Base-by-base conservation (phyloP, 192 early-diverging fungal species). In the Dimargaris cristalligena region DNA sequence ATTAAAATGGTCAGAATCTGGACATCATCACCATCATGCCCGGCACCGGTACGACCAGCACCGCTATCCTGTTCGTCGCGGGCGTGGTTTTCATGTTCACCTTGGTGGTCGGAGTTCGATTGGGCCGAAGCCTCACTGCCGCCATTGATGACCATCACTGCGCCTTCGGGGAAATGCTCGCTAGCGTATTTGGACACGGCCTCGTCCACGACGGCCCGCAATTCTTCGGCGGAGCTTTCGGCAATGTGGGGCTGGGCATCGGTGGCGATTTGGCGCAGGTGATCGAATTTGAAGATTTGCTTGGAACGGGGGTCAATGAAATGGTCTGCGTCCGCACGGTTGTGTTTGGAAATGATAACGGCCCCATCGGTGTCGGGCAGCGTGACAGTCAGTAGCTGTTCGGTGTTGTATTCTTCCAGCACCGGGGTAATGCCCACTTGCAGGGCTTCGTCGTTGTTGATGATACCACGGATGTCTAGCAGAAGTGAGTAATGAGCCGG, bases 391-490 rank as follows among this genome's bases (percentile, higher is more conserved):
- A 80, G 75, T 60, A 86, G 83, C 65, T 92, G 86, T 68, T 90
- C 83, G 28, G 77, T 84, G 67, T 93, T 90, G 68, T 92, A 89
- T 61, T 89, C 75, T 47, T 81, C 84, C 61, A 94, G 71, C 4
- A 86, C 80, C 0, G 65, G 59, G 22, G 77, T 63, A 41, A 91
- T 80, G 20, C 81, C 82, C 44, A 74, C 70, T 34, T 88, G 74
- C 51, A 92, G 68, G 1, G 82, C 71, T 0, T 77, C 80, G 60
- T 92, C 90, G 67, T 92, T 78, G 41, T 80, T 80, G 32, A 95
- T 73, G 45, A 97, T 77, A 2, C 78, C 83, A 25, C 87, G 85
- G 59, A 98, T 78, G 75, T 98, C 94, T 97, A 26, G 58, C n/a
- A n/a, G n/a, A n/a, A n/a, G n/a, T n/a, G n/a, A n/a, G n/a, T n/a